Base-by-base conservation (phyloP, 2,329 filamentous ascomycete species). In the Colletotrichum incanum region DNA sequence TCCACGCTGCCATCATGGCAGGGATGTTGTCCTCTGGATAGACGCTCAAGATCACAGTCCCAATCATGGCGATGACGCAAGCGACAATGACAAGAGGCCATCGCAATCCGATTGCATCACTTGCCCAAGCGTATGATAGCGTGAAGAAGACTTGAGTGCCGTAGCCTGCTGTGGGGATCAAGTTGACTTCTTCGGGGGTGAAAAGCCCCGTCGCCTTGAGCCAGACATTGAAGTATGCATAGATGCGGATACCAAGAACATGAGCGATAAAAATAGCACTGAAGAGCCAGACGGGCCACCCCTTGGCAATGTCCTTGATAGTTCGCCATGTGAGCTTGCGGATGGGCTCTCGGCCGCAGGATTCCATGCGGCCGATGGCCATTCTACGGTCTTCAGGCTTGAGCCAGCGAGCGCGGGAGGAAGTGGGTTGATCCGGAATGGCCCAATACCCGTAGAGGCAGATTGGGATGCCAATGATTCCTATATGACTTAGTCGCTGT, bases 1-100 rank as follows among this genome's bases (percentile, higher is more conserved):
- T 76, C 74, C 81, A 83, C 18, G 80, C 80, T 0, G 76, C 74
- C 77, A 84, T 80, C 70, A 84, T 79, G 20, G 80, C 79, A 1
- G 79, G 74, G 0, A 76, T 75, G 55, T 82, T 80, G 43, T 79
- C 66, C 59, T 79, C 78, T 0, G 80, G 82, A 74, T 79, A 83
- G 1, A 80, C 75, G 14, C 77, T 79, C 3, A 84, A 73, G 39
- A 82, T 81, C 58, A 80, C 76, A 49, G 79, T 81, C 0, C 81
- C 80, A 1, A 78, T 68, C 9, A 84, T 71, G 16, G 81, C 77
- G 7, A 82, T 56, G 9, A 82, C 78, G 0, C 83, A 87, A 1
- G 85, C 86, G 59, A 87, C 84, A 9, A 90, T 77, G 52, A 88
- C 85, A 0, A 88, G 82, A 1, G 88, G 89, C 87, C 87, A 89